These are phyloP conservation scores for Cinchona pubescens DNA, from an alignment of 257 asterid genomes.

Conservation along the genomic window DNA sequence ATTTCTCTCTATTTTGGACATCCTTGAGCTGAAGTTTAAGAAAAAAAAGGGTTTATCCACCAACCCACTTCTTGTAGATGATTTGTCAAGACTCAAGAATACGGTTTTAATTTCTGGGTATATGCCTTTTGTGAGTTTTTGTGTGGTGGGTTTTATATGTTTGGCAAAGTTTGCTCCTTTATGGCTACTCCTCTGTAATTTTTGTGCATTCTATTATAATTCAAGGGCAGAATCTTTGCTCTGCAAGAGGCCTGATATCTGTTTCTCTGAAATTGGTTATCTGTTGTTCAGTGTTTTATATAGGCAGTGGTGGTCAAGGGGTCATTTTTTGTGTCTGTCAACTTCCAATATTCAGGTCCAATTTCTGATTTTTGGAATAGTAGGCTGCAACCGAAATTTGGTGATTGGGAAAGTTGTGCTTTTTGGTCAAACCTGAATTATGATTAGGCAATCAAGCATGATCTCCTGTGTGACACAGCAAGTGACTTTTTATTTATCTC, in stretches of 20 bases:
- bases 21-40: not conserved
- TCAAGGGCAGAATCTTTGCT: not conserved
- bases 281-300: not conserved
- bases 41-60: not conserved
- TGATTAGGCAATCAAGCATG: not conserved
- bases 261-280: not conserved
- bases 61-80: not conserved
- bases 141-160: not conserved
- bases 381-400: not conserved
- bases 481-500: no score
- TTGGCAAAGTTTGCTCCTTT: not conserved
- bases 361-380: not conserved
- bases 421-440: conserved; percentile 8
- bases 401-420: not conserved
- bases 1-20: not conserved
- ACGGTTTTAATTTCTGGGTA: not conserved
- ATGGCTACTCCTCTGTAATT: not conserved
- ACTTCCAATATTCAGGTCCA: not conserved
- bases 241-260: not conserved
- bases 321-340: no score
- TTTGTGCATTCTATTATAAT: not conserved
- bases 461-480: not conserved
- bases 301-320: not conserved
- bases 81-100: not conserved
- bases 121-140: not conserved